Base-by-base conservation (phyloP, 2,329 filamentous ascomycete genomes). In the Chrysoporthe cubensis region DNA sequence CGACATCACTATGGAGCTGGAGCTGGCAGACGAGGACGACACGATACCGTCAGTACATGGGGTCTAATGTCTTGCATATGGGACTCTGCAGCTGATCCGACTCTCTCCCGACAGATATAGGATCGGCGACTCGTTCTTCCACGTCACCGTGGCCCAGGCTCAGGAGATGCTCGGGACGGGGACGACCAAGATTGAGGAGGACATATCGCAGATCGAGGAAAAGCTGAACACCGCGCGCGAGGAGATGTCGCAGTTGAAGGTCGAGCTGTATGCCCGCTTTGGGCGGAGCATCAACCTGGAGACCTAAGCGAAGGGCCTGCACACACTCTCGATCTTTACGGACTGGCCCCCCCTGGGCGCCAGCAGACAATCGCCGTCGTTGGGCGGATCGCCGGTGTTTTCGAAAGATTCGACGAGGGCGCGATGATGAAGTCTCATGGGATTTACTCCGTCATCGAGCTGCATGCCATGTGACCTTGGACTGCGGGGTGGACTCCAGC, bases 201-300 rank as follows among this genome's bases (percentile, higher is more conserved):
- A 96, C 65, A 91, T 97, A 18, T 84, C 85, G 26, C 84, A 81
- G 69, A 81, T 97, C 65, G 94, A 97, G 79, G 91, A 93, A 64
- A 91, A 90, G 76, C 81, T 98, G 50, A 82, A 86, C 65, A 84
- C 84, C 2, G 85, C 97, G 64, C 90, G 90, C 66, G 94, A 96
- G 72, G 93, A 97, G 77, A 94, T 98, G 92, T 87, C 89, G 71
- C 85, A 91, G 78, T 84, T 99, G 71, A 99, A 99, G 84, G 91
- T 97, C 68, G 89, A 92, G 70, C 82, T 99, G 70, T 99, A 99
- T 80, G 94, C 94, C 44, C 89, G 96, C 70, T 99, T 99, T 80
- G 96, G 96, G 66, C 89, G 92, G 79, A 97, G 94, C 78, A 99
- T 99, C 84, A 99, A 99, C 80, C 85, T 98, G 72, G 96, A 99